These are phyloP conservation scores for Musa schizocarpa DNA, from an alignment of 176 grass and related monocot species.

Conservation along the genomic window DNA sequence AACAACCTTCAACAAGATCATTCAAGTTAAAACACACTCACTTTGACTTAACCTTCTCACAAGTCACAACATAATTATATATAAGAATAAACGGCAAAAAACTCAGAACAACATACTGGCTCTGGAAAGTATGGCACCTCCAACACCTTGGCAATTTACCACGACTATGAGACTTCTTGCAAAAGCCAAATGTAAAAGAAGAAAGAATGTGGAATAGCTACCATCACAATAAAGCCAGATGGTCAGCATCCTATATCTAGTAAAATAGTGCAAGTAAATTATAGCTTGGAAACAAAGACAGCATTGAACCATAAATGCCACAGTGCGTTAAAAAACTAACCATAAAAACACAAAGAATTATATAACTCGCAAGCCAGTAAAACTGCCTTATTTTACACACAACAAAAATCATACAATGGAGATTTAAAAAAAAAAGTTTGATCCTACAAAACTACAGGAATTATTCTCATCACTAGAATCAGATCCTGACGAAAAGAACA, in stretches of 20 bases:
- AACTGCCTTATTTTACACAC: too few species aligned
- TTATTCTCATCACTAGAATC: background rate
- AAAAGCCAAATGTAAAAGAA: background rate
- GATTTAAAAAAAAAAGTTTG: too few species aligned
- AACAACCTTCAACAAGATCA: slow-evolving; percentile 99
- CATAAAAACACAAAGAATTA: too few species aligned
- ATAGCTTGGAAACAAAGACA: background rate
- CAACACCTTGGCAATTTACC: background rate
- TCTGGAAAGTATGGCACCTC: background rate
- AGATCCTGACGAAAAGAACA: background rate
- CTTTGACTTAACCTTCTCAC: too few species aligned
- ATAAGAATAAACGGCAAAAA: too few species aligned
- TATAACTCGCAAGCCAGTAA: too few species aligned
- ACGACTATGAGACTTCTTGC: background rate
- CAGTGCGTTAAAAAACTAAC: too few species aligned
- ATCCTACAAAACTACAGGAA: too few species aligned
- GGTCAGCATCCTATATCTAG: background rate
- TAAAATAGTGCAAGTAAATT: background rate
- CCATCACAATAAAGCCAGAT: background rate
- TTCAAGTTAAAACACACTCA: slow-evolving; percentile 66
- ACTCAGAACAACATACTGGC: background rate
- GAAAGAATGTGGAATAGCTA: background rate
- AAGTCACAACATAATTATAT: too few species aligned
- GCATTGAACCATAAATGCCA: too few species aligned
- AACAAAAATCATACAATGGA: too few species aligned